Evolutionary conservation across 2,329 filamentous ascomycete species (phyloP), one percentile per base, ranked within the genome.

Genomic region (Epicoccum nigrum): DNA sequence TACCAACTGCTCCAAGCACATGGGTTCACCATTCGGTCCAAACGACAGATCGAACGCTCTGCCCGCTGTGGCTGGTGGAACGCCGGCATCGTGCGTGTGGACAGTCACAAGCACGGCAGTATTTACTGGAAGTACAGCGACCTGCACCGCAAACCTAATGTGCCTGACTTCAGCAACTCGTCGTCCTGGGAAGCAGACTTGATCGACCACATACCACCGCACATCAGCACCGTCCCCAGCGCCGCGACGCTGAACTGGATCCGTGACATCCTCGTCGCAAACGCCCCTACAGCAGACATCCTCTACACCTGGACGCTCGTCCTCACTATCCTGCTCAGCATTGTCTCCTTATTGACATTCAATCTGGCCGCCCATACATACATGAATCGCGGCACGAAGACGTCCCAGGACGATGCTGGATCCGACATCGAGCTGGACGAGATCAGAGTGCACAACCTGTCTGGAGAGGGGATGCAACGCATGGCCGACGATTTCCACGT

Each of bases 381-480:
- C 28, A 9, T 5, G 30, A 9, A 32, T 12, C 15, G 21, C 17
- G 2, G n/a, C 21, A n/a, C 21, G 15, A 8, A 17, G 23, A 23
- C 19, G 20, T 11, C 21, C 7, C 4, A 23, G 7, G 12, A 21
- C 5, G 21, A 38, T 12, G 3, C 4, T 6, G 2, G 4, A 5
- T 21, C 19, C 7, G 40, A 49, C 35, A 39, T 48, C 9, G 51
- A 54, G 34, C 45, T 54, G 13, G 34, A 44, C 4, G 21, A 37
- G 13, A 49, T 54, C 35, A 45, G 30, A 21, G 28, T 45, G n/a
- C 44, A 45, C 4, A 19, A 27, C 19, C 25, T 41, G 15, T 44
- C 40, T 13, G 40, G 45, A 11, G 17, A 34, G 1, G 25, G 35
- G 15, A 43, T 52, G 49, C 20, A 23, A 5, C 42, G 49, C 6